phyloP scores from a whole-genome alignment of 2,329 filamentous ascomycete genomes.

The Metarhizium brunneum region DNA sequence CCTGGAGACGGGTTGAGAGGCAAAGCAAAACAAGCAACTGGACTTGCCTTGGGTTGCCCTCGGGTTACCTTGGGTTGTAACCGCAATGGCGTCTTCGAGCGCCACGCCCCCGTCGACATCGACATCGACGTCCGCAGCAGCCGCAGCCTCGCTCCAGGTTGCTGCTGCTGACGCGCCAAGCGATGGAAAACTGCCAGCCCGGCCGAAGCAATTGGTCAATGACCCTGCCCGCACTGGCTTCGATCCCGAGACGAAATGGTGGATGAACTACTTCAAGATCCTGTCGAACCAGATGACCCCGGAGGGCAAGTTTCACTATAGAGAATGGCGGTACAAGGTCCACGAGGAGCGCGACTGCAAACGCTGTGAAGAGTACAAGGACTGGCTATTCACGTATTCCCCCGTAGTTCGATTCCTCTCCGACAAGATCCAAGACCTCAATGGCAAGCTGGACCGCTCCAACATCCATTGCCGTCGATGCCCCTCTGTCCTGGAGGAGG shows the following conservation, averaged over 20 bases:
- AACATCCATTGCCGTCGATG: conserved; percentile 84
- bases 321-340: conserved; percentile 62
- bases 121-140: conserved; percentile 6
- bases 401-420: conserved; percentile 82
- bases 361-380: conserved; percentile 70
- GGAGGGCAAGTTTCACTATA: conserved; percentile 66
- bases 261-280: conserved; percentile 81
- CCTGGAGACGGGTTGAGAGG: background rate
- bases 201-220: conserved; percentile 36
- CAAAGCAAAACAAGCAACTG: background rate
- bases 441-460: conserved; percentile 59
- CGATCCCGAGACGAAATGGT: conserved; percentile 52
- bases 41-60: background rate
- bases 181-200: conserved; percentile 1
- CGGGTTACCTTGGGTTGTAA: background rate
- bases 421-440: conserved; percentile 70
- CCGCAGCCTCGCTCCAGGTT: conserved; percentile 6
- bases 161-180: conserved; percentile 5
- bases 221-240: conserved; percentile 54
- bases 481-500: conserved; percentile 44
- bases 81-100: conserved; percentile 5
- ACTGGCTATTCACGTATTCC: conserved; percentile 77
- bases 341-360: conserved; percentile 72
- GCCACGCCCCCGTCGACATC: conserved; percentile 4
- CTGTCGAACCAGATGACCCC: conserved; percentile 62